Evolutionary conservation across 805 yeast species (phyloP).

Genomic region (Saccharomycopsis oosterbeekiorum): DNA sequence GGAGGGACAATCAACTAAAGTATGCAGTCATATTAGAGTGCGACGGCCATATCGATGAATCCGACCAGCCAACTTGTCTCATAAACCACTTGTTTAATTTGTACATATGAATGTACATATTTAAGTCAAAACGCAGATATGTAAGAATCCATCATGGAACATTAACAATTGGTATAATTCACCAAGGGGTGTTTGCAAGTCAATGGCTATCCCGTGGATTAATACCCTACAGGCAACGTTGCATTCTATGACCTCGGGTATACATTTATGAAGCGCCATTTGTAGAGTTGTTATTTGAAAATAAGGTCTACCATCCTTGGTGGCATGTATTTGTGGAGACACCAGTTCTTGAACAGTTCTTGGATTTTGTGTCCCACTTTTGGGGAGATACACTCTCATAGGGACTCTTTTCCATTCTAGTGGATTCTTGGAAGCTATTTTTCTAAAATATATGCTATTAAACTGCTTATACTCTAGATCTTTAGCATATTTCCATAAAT

Average conservation of each 20-base stretch:
- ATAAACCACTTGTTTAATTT: background rate
- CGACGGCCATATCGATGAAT: background rate
- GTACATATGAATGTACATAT: background rate
- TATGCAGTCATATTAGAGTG: background rate
- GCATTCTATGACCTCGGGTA: constrained; percentile 30
- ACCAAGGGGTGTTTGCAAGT: constrained; percentile 33
- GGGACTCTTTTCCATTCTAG: constrained; percentile 34
- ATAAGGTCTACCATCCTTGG: background rate
- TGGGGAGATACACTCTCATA: constrained; percentile 35
- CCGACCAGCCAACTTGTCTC: no score
- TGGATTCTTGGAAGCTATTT: constrained; percentile 21
- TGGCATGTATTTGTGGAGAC: constrained; percentile 6
- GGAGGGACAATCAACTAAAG: no score
- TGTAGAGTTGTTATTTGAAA: constrained; percentile 27
- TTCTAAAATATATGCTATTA: constrained; percentile 18
- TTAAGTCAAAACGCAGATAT: constrained; percentile 25
- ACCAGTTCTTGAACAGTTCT: constrained; percentile 30
- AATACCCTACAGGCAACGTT: constrained; percentile 30
- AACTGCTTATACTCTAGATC: constrained; percentile 33
- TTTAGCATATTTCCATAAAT: constrained; percentile 37
- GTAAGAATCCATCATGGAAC: constrained; percentile 59
- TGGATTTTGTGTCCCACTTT: constrained; percentile 22
- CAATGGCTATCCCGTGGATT: constrained; percentile 47
- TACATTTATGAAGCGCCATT: constrained; percentile 28
- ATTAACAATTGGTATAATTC: constrained; percentile 37